Conservation (phyloP, 495 filamentous ascomycete species). For the Diplogelasinospora grovesii region DNA sequence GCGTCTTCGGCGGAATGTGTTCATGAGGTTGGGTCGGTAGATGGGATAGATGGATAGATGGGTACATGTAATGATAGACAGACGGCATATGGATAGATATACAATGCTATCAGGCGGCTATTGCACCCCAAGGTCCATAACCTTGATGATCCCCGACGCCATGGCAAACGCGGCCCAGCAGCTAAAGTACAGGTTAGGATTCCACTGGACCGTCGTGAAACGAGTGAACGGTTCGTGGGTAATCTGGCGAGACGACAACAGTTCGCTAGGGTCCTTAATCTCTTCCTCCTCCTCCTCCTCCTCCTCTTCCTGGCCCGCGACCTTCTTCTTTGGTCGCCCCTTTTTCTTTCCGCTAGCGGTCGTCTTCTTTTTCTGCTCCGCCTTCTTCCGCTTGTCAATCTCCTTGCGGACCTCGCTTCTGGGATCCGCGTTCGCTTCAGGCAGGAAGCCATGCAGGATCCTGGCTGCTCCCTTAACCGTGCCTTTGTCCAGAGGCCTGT, state of each 20-base stretch:
- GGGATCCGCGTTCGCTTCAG: conserved; percentile 58
- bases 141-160: conserved; percentile 40
- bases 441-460: conserved; percentile 37
- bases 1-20: conserved; percentile 30
- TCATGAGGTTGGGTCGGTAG: no score
- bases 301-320: conserved; percentile 18
- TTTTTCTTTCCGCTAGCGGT: conserved; percentile 51
- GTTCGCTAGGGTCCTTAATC: conserved; percentile 25
- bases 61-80: neutral
- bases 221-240: conserved; percentile 40
- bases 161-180: conserved; percentile 49
- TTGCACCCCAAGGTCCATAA: conserved; percentile 41
- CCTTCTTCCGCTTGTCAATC: conserved; percentile 45
- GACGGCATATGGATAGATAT: no score
- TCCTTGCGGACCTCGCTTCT: conserved; percentile 58
- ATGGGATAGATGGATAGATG: no score
- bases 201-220: conserved; percentile 39
- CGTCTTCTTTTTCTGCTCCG: conserved; percentile 51
- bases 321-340: conserved; percentile 26
- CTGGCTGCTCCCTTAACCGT: conserved; percentile 25
- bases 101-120: neutral
- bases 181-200: conserved; percentile 40
- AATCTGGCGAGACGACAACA: conserved; percentile 30
- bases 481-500: conserved; percentile 16
- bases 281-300: conserved; percentile 19